Percentiles rank a stretch among this genome's conserved stretches.
These are phyloP conservation scores for Excoecaria cochinchinensis DNA, from an alignment of 345 rosid genomes.

Conservation along the genomic window DNA sequence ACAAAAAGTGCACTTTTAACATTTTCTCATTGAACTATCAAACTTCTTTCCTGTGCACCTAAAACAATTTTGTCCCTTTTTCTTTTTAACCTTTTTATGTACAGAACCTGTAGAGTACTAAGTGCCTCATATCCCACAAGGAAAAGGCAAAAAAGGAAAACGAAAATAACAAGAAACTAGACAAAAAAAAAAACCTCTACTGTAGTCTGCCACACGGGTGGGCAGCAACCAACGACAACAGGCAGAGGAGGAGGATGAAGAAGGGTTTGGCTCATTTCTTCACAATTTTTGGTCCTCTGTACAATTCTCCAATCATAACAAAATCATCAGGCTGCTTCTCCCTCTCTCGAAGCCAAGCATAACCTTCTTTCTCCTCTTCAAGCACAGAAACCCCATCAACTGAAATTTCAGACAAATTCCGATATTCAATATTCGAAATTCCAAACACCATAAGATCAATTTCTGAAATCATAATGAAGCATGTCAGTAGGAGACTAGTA, in stretches of 20 bases:
- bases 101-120: conserved; percentile 20
- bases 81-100: conserved; percentile 19
- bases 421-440: too few relatives aligned
- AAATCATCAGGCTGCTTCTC: conserved; percentile 54
- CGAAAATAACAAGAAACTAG: background rate
- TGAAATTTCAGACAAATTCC: conserved; percentile 16
- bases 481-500: conserved; percentile 18
- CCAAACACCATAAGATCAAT: too few relatives aligned
- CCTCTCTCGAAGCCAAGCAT: conserved; percentile 80
- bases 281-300: conserved; percentile 27
- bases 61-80: conserved; percentile 13
- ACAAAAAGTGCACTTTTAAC: conserved; percentile 14
- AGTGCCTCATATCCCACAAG: conserved; percentile 2
- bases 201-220: conserved; percentile 6
- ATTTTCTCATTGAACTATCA: conserved; percentile 10
- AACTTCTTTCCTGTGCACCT: conserved; percentile 18
- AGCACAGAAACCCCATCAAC: conserved; percentile 42
- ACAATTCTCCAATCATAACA: conserved; percentile 42
- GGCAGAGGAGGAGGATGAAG: background rate
- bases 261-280: conserved; percentile 6
- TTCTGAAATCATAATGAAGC: background rate
- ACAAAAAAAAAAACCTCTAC: background rate
- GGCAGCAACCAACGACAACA: conserved; percentile 15
- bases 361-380: conserved; percentile 51
- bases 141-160: background rate